phyloP scores from a whole-genome alignment of 2,329 filamentous ascomycete species.

The Triangularia setosa region DNA sequence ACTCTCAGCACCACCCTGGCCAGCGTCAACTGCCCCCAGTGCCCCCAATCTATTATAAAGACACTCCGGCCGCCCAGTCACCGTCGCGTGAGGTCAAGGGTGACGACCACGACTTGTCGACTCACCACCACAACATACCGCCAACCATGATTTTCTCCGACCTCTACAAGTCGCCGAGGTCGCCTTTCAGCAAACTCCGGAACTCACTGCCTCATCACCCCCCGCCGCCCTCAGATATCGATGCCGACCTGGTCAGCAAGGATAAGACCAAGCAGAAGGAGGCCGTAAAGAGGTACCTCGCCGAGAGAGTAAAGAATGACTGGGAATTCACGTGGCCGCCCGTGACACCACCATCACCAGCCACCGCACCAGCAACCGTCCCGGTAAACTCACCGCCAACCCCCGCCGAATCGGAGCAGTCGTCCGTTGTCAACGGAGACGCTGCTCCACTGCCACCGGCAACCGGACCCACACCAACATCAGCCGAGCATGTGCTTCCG shows the following conservation, averaged over 20 bases:
- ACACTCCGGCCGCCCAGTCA: constrained; percentile 4
- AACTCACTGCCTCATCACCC: constrained; percentile 33
- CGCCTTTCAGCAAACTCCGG: constrained; percentile 50
- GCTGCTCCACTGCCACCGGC: constrained; percentile 5
- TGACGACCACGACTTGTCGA: constrained; percentile 21
- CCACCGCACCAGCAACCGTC: background rate
- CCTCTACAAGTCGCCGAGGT: constrained; percentile 54
- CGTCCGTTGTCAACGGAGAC: constrained; percentile 1
- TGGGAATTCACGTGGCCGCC: constrained; percentile 59
- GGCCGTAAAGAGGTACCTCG: constrained; percentile 54
- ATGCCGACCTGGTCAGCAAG: constrained; percentile 57
- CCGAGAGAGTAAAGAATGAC: constrained; percentile 52
- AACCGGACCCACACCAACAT: background rate
- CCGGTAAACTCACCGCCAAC: background rate
- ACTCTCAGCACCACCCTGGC: constrained; percentile 17
- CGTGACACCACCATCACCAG: background rate
- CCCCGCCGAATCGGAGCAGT: background rate
- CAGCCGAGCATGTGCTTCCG: constrained; percentile 1
- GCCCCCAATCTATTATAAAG: constrained; percentile 24
- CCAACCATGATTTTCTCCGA: constrained; percentile 56
- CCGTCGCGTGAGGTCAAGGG: constrained; percentile 20
- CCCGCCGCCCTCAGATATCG: constrained; percentile 43
- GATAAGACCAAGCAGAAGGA: constrained; percentile 62
- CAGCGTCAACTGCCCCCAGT: constrained; percentile 6
- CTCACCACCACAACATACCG: constrained; percentile 15